These are phyloP conservation scores for Selaginella tamariscina DNA, from an alignment of 75 land plant species.

Conservation along the genomic window DNA sequence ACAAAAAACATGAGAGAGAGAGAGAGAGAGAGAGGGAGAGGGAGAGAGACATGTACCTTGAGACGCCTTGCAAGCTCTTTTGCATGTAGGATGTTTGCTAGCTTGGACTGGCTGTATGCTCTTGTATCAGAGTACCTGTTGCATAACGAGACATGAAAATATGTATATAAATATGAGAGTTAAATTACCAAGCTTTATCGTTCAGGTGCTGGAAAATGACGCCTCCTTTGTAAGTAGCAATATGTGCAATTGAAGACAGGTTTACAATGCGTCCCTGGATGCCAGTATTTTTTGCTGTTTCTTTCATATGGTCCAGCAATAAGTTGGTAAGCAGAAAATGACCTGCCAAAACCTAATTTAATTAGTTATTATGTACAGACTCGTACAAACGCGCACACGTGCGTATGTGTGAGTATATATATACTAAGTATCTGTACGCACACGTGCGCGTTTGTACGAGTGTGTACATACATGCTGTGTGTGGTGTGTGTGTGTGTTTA, in stretches of 20 bases:
- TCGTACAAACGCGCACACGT: neutral
- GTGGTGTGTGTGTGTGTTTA: too few species aligned
- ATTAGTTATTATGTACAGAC: neutral
- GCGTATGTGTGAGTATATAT: too few species aligned
- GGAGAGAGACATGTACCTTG: conserved; percentile 26
- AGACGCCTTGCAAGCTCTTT: conserved; percentile 52
- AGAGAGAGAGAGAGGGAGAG: too few species aligned
- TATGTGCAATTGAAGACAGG: conserved; percentile 39
- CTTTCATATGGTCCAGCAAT: conserved; percentile 46
- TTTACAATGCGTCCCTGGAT: conserved; percentile 50
- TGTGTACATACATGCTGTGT: too few species aligned
- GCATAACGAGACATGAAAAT: neutral
- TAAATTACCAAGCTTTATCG: conserved; percentile 20
- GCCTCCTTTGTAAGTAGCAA: conserved; percentile 31
- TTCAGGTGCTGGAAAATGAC: conserved; percentile 35
- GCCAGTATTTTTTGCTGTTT: conserved; percentile 29
- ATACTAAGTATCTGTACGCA: too few species aligned
- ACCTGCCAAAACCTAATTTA: conserved; percentile 20
- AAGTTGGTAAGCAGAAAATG: conserved; percentile 50
- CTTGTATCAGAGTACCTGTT: neutral
- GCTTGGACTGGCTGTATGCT: conserved; percentile 73
- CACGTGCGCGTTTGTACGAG: too few species aligned
- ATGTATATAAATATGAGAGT: neutral
- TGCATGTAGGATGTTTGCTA: conserved; percentile 71
- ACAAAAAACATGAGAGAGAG: neutral